Percentiles rank a stretch among this genome's conserved stretches.
Conservation (phyloP, 352 stramenopile species). For the Pythium rhizo-oryzae region DNA sequence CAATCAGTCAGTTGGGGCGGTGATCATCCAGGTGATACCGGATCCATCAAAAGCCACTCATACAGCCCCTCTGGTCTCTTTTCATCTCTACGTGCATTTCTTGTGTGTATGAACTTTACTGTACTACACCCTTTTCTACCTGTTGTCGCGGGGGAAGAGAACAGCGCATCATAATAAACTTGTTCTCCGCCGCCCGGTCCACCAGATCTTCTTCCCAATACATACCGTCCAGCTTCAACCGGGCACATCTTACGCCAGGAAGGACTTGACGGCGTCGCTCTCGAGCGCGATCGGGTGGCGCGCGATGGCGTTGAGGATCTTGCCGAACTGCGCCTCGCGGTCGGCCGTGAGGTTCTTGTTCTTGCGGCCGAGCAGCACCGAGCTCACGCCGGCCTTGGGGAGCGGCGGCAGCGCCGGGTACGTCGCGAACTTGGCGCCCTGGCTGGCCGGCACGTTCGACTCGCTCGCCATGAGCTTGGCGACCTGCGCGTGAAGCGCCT, state of each 20-base stretch:
- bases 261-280: conserved; percentile 49
- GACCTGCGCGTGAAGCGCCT: conserved; percentile 54
- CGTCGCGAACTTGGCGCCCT: conserved; percentile 58
- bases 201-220: conserved; percentile 13
- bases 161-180: conserved; percentile 1
- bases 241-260: conserved; percentile 39
- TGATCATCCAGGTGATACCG: neutral
- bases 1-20: conserved; percentile 10
- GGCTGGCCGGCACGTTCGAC: conserved; percentile 45
- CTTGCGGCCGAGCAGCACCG: conserved; percentile 46
- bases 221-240: conserved; percentile 2
- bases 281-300: conserved; percentile 52
- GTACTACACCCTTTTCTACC: neutral
- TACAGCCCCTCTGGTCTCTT: neutral
- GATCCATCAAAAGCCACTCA: too few relatives aligned
- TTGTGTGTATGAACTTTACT: conserved; percentile 4
- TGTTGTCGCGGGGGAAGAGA: neutral
- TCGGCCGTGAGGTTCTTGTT: conserved; percentile 60
- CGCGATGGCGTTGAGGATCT: conserved; percentile 68
- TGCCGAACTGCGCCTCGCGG: conserved; percentile 58
- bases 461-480: conserved; percentile 59
- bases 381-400: conserved; percentile 43
- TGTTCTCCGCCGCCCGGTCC: neutral
- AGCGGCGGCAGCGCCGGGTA: conserved; percentile 64
- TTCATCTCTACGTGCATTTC: neutral